Base-by-base conservation (phyloP, 148 eudicot species). In the Rhododendron williamsianum region DNA sequence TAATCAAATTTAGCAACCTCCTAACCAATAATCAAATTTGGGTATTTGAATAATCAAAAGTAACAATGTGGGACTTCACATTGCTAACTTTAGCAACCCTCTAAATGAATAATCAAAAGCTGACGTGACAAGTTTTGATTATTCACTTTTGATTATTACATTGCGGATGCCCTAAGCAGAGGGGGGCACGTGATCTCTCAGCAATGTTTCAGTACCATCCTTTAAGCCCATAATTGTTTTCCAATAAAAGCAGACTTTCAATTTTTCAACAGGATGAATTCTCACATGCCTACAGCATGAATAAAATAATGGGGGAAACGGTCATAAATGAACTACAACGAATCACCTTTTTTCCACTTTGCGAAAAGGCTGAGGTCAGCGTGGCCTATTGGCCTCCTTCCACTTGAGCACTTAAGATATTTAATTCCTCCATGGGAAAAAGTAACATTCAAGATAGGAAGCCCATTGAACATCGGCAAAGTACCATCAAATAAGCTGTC, bases 281-380 rank as follows among this genome's bases (percentile, higher is more conserved):
- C 35, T 27, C 36, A 4, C 73, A 67, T 9, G 73, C 25, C 73
- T 0, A 67, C 16, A 25, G 5, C 73, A 63, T 63, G 27, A 60
- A 60, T 60, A 60, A 60, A 21, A 23, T 60, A 60, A 5, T 23
- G 25, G 25, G 67, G 69, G 67, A n/a, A 16, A 19, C 2, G 25
- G 16, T 19, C 9, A 60, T 60, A 60, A 63, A 8, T 63, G 69
- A 65, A 23, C 30, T 13, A 65, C 30, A 9, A 65, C 3, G 12
- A 65, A 74, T 83, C 58, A 82, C 88, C 93, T 92, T 93, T 92
- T 85, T 90, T 91, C 94, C 92, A 92, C 87, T 93, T 92, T 67
- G 95, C 92, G 82, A 92, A 92, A 76, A 93, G 82, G 86, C 89
- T 92, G 6, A 90, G 91, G 49, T 92, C 95, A 43, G 92, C 91